Base-by-base conservation (phyloP, 192 early-diverging fungal genomes). In the Entomortierella lignicola region DNA sequence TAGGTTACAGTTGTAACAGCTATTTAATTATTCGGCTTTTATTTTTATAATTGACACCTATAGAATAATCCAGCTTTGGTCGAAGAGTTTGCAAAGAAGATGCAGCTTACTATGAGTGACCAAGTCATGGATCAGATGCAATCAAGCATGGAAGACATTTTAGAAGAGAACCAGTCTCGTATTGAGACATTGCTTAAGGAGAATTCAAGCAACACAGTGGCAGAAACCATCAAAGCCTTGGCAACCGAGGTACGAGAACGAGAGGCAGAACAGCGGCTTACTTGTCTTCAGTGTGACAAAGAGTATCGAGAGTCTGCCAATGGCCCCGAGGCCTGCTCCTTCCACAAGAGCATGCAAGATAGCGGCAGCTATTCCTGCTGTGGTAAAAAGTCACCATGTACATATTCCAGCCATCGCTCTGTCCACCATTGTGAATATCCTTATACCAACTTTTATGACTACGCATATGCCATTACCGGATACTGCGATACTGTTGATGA, bases 51-150 rank as follows among this genome's bases (percentile, higher is more conserved):
- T 20, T 20, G 20, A 26, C 26, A 23, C 6, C 4, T 27, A 54
- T 29, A 83, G 81, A 60, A 55, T 53, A 72, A 60, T 52, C 81
- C 81, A 32, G 74, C 62, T 25, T 58, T 83, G 32, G 74, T 83
- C 4, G 63, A 83, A 15, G 69, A 79, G 42, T 83, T 77, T 56
- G 81, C 81, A 2, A 67, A 79, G 26, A 72, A 79, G 41, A 79
- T 83, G 63, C 69, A 83, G 6, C 13, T 71, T 23, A 55, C 69
- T 0, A 65, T 79, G 81, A 77, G 70, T 34, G 70, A 59, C 12
- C 64, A 83, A 25, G 75, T 77, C 43, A 77, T 83, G 81, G 69
- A 79, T 0, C 81, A 83, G 55, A 71, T 83, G 63, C 74, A 71
- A n/a, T 60, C 66, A 0, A 72, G 42, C 61, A 70, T 83, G 55